phyloP scores from a whole-genome alignment of 169 alveolate genomes.

The Ophryocystis elektroscirrha region DNA sequence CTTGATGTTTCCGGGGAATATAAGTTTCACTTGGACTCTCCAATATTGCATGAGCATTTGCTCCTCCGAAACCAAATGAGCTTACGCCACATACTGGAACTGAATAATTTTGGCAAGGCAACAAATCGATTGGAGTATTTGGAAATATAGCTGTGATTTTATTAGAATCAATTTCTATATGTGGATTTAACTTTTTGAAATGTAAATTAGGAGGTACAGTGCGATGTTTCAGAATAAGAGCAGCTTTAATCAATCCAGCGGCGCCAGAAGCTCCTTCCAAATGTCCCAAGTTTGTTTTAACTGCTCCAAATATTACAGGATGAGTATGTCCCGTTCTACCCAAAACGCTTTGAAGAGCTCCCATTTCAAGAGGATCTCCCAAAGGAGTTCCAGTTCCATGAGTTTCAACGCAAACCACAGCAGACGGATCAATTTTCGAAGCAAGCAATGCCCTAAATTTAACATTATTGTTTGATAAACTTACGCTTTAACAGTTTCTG shows the following conservation, averaged over 20 bases:
- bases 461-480: too few relatives aligned
- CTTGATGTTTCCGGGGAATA: slow-evolving; percentile 2
- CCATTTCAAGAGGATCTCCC: slow-evolving; percentile 35
- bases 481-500: too few relatives aligned
- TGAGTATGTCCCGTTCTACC: slow-evolving; percentile 1
- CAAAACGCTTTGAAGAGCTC: slow-evolving; percentile 28
- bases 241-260: slow-evolving; percentile 15
- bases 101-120: slow-evolving; percentile 3
- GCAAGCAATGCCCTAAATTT: too few relatives aligned
- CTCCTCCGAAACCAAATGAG: slow-evolving; percentile 38
- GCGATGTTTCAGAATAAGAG: slow-evolving; percentile 3
- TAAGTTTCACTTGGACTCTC: slow-evolving; percentile 6
- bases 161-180: slow-evolving; percentile 8
- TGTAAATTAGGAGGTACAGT: slow-evolving; percentile 18
- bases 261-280: slow-evolving; percentile 32
- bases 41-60: slow-evolving; percentile 28
- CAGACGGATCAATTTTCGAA: slow-evolving; percentile 8
- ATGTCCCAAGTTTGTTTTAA: slow-evolving; percentile 25
- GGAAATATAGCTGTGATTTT: too few relatives aligned
- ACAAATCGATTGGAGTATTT: too few relatives aligned
- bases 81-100: slow-evolving; percentile 22
- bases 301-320: slow-evolving; percentile 25
- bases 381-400: slow-evolving; percentile 42
- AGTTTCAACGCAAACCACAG: slow-evolving; percentile 17
- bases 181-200: slow-evolving; percentile 16